Conservation (phyloP, 179 eudicot genomes). For the Pouteria campechiana region DNA sequence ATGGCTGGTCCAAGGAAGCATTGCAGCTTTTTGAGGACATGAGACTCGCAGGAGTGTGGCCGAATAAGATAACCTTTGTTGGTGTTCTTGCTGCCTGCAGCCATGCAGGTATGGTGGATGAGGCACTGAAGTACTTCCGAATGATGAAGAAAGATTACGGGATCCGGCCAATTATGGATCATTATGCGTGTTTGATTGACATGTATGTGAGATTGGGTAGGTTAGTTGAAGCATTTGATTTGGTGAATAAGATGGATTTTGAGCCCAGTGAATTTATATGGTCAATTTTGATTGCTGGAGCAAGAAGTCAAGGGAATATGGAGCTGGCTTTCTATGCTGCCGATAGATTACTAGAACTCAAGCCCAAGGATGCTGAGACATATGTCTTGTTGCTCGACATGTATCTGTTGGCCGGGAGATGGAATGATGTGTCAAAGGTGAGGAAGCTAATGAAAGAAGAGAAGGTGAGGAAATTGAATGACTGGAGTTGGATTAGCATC, state of each 20-base stretch:
- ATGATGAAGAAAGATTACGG: conserved; percentile 54
- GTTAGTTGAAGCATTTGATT: conserved; percentile 53
- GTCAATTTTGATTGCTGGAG: conserved; percentile 58
- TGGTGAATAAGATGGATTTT: conserved; percentile 39
- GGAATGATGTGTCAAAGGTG: conserved; percentile 63
- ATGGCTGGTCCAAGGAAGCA: conserved; percentile 52
- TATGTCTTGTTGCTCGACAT: conserved; percentile 50
- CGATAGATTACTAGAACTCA: conserved; percentile 41
- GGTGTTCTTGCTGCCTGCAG: conserved; percentile 77
- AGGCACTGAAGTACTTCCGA: conserved; percentile 43
- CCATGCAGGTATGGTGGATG: conserved; percentile 53
- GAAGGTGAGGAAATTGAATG: conserved; percentile 38
- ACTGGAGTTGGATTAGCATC: conserved; percentile 70
- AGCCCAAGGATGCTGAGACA: conserved; percentile 43
- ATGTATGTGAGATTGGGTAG: conserved; percentile 65
- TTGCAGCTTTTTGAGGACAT: conserved; percentile 56
- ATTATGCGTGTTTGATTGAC: conserved; percentile 51
- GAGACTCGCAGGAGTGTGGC: conserved; percentile 49
- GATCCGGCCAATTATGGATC: conserved; percentile 58
- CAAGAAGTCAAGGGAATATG: conserved; percentile 51
- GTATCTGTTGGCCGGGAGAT: conserved; percentile 55
- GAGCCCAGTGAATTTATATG: conserved; percentile 57
- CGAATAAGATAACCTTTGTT: conserved; percentile 63
- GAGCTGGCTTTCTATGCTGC: conserved; percentile 59
- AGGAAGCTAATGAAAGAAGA: conserved; percentile 52